phyloP scores from a whole-genome alignment of 164 flowering plant genomes.

The Warburgia ugandensis region DNA sequence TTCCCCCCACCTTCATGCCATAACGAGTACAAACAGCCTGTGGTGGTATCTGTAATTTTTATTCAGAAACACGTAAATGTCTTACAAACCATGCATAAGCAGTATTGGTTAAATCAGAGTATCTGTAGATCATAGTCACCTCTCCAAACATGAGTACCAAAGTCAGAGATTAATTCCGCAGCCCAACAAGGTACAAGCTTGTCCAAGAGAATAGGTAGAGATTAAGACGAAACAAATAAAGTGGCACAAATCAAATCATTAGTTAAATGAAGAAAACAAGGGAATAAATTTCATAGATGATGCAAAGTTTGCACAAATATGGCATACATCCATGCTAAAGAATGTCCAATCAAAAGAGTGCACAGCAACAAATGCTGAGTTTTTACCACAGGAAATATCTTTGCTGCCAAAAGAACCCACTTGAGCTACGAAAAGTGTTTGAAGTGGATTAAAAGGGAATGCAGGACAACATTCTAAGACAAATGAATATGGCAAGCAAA shows the following conservation, averaged over 20 bases:
- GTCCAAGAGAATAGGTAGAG: constrained; percentile 65
- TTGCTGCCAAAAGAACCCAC: constrained; percentile 43
- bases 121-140: constrained; percentile 24
- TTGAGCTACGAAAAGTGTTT: not conserved
- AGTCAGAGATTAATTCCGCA: constrained; percentile 52
- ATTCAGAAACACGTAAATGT: not conserved
- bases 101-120: not conserved
- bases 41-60: constrained; percentile 46
- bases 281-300: not conserved
- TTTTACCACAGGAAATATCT: constrained; percentile 88
- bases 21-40: constrained; percentile 64
- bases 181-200: constrained; percentile 54
- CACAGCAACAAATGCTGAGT: constrained; percentile 90
- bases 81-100: not conserved
- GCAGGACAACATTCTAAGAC: not conserved
- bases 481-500: no score
- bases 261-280: constrained; percentile 1
- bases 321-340: constrained; percentile 84
- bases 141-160: constrained; percentile 64
- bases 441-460: not conserved
- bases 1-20: constrained; percentile 62
- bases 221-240: constrained; percentile 21
- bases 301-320: not conserved
- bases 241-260: not conserved
- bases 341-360: constrained; percentile 78